Conservation (phyloP, 108 stramenopile genomes). For the Nannochloropsis salina region DNA sequence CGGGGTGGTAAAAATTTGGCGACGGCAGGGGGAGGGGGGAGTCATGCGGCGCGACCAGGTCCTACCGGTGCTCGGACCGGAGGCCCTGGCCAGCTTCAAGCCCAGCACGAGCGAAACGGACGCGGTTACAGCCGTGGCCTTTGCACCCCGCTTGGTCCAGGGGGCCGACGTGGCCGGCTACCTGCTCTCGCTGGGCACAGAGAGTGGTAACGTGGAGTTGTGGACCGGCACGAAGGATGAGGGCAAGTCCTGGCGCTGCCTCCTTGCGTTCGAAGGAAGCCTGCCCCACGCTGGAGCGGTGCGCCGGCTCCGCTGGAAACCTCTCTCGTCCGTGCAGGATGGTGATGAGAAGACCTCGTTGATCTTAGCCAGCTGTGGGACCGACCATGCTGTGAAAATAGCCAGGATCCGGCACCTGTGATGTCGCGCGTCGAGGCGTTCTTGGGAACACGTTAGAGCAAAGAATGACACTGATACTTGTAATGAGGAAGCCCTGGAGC, state of each 20-base stretch:
- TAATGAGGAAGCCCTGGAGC: no score
- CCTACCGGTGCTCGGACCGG: not conserved
- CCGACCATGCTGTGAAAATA: not conserved
- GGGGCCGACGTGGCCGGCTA: not conserved
- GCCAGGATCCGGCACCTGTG: not conserved
- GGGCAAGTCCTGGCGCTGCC: not conserved
- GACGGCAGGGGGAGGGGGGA: not conserved
- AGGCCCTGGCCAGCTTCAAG: not conserved
- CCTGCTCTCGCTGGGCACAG: not conserved
- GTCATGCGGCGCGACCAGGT: not conserved
- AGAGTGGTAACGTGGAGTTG: not conserved
- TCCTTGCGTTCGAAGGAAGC: not conserved
- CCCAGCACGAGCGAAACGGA: not conserved
- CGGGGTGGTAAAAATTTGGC: constrained; percentile 13
- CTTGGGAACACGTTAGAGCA: no score
- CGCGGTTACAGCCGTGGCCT: not conserved
- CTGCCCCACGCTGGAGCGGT: constrained; percentile 3
- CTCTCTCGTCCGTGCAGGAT: not conserved
- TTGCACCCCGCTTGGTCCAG: not conserved
- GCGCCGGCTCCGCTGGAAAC: not conserved
- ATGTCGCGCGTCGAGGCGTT: no score
- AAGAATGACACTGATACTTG: no score
- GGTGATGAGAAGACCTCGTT: not conserved
- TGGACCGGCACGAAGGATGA: not conserved
- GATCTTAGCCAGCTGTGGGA: constrained; percentile 17